Evolutionary conservation across 257 asterid species (phyloP), one percentile per base, ranked within the genome.

Genomic region (Agastache rugosa): DNA sequence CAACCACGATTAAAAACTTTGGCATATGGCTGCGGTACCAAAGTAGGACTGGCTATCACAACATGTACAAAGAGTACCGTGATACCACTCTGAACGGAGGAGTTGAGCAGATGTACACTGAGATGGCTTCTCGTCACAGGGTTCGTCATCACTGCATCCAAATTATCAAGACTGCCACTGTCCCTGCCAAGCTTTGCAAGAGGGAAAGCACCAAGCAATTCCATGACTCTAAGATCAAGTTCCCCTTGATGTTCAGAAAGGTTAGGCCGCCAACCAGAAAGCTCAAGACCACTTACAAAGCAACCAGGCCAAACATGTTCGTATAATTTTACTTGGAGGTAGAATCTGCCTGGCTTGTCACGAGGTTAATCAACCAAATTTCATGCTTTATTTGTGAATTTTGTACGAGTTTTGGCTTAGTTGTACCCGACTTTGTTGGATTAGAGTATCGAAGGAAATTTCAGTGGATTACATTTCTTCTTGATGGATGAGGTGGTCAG

Each of bases 41-140:
- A 47, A 73, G 77, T 20, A 73, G 77, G 25, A 73, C 77, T 34
- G 77, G 77, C 2, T 73, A 73, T 47, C 77, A 73, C 71, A 72
- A 72, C 53, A 73, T 73, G 77, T 73, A 73, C 77, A 73, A 73
- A 62, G 77, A 73, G 77, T 72, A 72, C 53, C 70, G 77, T 7
- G 77, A 72, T 20, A 72, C 79, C 74, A 76, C 80, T 58, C 51
- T 76, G 37, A 76, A 76, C 7, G 75, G 80, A 11, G 80, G 65
- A 22, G 80, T 76, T 11, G 72, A 61, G 80, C 80, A 76, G 44
- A 76, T 76, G 75, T 68, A 76, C 70, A 84, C 81, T 14, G 89
- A 84, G 80, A 87, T 87, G 91, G 89, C 91, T 22, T 87, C 91
- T 42, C 89, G 91, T 27, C 91, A 87, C 69, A 76, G 89, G 77